Percentiles rank a stretch among this genome's conserved stretches.
Evolutionary conservation across 441 rosid genomes (phyloP).

Genomic region (Metrosideros polymorpha): DNA sequence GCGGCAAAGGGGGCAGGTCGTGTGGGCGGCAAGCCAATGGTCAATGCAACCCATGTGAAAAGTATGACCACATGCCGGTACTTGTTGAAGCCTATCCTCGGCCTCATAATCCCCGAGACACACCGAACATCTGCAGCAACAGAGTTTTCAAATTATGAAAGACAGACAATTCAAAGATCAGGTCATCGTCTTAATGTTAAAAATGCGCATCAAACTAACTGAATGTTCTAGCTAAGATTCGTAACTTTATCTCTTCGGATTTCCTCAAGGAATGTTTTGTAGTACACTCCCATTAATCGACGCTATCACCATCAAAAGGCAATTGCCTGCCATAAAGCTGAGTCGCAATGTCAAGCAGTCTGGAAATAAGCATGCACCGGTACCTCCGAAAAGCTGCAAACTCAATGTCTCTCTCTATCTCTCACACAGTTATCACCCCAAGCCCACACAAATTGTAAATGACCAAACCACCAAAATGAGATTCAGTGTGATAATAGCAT

Average conservation of each 20-base stretch:
- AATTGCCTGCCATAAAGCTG: not conserved
- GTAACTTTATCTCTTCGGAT: not conserved
- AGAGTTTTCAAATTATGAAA: not conserved
- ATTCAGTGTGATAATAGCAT: not conserved
- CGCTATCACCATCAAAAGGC: not conserved
- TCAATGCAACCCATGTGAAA: conserved; percentile 95
- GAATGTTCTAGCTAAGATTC: not conserved
- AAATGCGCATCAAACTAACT: not conserved
- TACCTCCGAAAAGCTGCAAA: not conserved
- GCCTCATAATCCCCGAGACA: conserved; percentile 80
- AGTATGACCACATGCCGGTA: conserved; percentile 76
- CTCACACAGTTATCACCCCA: not conserved
- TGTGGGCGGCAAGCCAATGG: conserved; percentile 70
- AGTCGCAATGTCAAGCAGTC: not conserved
- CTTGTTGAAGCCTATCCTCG: conserved; percentile 77
- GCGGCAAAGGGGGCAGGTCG: conserved; percentile 88
- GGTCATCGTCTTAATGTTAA: not conserved
- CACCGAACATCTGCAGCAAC: conserved; percentile 58
- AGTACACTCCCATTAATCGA: not conserved
- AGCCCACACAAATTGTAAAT: not conserved
- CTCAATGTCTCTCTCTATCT: not conserved
- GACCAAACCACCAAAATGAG: not conserved
- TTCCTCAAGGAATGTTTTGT: not conserved
- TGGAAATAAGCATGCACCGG: not conserved
- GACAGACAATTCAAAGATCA: not conserved